Evolutionary conservation across 805 yeast genomes (phyloP).

Genomic region (Debaryomyces castellii): DNA sequence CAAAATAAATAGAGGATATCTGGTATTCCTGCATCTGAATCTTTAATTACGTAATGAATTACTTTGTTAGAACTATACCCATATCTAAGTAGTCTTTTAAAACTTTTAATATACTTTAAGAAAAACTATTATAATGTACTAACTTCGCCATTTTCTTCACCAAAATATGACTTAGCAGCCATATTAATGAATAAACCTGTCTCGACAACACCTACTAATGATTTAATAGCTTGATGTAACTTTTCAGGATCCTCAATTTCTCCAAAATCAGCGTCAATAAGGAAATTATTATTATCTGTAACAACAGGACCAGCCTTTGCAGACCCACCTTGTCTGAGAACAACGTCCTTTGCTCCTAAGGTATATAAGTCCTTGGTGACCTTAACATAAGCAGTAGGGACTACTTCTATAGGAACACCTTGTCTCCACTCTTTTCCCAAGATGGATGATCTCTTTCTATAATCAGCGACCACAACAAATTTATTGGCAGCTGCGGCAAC

Average conservation of each 20-base stretch:
- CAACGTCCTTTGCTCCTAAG: constrained; percentile 64
- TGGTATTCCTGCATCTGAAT: neutral
- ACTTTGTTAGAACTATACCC: constrained; percentile 1
- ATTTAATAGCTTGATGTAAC: constrained; percentile 67
- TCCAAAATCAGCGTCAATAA: constrained; percentile 93
- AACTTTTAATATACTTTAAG: neutral
- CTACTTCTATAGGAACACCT: constrained; percentile 95
- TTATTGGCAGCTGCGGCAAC: constrained; percentile 78
- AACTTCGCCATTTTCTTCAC: constrained; percentile 71
- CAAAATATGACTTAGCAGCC: constrained; percentile 85
- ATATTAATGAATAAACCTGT: constrained; percentile 81
- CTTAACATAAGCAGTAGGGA: constrained; percentile 82
- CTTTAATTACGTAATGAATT: neutral
- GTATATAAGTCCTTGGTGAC: constrained; percentile 61
- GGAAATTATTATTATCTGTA: constrained; percentile 92
- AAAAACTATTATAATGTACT: neutral
- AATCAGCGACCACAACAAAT: constrained; percentile 90
- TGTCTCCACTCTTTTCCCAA: constrained; percentile 83
- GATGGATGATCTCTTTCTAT: constrained; percentile 68
- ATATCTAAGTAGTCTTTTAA: neutral
- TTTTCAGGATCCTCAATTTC: constrained; percentile 50
- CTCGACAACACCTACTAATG: constrained; percentile 90
- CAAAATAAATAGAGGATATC: neutral
- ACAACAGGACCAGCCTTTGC: constrained; percentile 97
- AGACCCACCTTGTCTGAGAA: constrained; percentile 78